phyloP scores from a whole-genome alignment of 352 stramenopile genomes.

The Thalassiosira mediterranea region DNA sequence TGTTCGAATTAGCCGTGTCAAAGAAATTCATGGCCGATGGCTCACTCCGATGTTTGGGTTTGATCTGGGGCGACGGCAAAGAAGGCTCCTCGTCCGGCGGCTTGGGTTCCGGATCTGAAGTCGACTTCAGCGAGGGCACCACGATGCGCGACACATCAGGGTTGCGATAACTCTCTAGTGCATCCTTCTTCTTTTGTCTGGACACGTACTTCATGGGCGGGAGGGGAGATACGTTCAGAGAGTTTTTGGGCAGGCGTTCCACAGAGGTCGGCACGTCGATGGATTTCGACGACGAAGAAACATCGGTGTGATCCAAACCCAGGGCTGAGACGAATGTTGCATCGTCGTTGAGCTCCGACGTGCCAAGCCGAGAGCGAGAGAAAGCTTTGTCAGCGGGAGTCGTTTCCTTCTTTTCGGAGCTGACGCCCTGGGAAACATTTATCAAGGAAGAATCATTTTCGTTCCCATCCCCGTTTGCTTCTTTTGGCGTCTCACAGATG shows the following conservation, averaged over 20 bases:
- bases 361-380: slow-evolving; percentile 1
- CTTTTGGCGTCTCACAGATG: not conserved
- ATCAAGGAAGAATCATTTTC: not conserved
- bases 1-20: slow-evolving; percentile 47
- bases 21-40: slow-evolving; percentile 50
- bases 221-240: slow-evolving; percentile 24
- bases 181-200: slow-evolving; percentile 25
- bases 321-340: slow-evolving; percentile 28
- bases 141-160: not conserved
- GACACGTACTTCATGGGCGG: slow-evolving; percentile 8
- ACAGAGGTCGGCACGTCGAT: slow-evolving; percentile 5
- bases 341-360: slow-evolving; percentile 22
- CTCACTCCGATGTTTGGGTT: slow-evolving; percentile 12
- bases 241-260: slow-evolving; percentile 4
- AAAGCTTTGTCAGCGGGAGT: not conserved
- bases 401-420: not conserved
- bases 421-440: not conserved
- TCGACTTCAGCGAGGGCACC: slow-evolving; percentile 12
- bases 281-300: slow-evolving; percentile 14
- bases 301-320: too few relatives aligned
- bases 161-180: slow-evolving; percentile 6
- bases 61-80: slow-evolving; percentile 31
- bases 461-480: not conserved
- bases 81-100: slow-evolving; percentile 18
- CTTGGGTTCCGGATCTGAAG: slow-evolving; percentile 11